phyloP scores from a whole-genome alignment of 2,329 filamentous ascomycete genomes.

The Arthrobotrys musiformis region DNA sequence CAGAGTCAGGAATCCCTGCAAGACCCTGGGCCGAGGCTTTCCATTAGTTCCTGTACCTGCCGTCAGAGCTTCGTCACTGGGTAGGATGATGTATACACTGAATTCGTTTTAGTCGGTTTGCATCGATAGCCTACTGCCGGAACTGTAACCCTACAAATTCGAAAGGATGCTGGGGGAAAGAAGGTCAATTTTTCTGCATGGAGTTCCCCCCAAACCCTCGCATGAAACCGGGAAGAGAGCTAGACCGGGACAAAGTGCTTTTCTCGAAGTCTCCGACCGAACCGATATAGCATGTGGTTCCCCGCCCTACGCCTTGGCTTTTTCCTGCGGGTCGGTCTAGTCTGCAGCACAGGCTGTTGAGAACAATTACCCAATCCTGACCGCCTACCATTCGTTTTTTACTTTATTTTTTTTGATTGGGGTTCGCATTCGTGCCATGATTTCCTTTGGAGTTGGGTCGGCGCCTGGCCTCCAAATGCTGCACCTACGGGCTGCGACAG shows the following conservation, averaged over 20 bases:
- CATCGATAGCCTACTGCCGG: conserved; percentile 17
- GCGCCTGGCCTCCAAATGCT: conserved; percentile 17
- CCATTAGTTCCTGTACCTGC: conserved; percentile 37
- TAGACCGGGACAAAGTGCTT: conserved; percentile 25
- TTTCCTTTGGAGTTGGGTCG: conserved; percentile 14
- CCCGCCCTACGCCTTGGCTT: conserved; percentile 52
- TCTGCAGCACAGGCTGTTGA: too few species aligned
- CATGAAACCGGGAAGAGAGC: conserved; percentile 41
- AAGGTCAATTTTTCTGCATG: too few species aligned
- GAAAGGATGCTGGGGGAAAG: conserved; percentile 10
- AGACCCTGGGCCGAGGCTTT: conserved; percentile 29
- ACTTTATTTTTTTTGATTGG: conserved; percentile 12
- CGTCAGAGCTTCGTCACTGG: conserved; percentile 39
- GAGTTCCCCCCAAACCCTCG: conserved; percentile 55
- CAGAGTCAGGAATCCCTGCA: conserved; percentile 22
- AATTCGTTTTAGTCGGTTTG: neutral
- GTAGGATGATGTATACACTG: conserved; percentile 36
- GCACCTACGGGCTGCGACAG: conserved; percentile 30
- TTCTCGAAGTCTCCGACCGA: conserved; percentile 55
- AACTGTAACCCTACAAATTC: conserved; percentile 19
- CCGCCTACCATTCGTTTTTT: too few species aligned
- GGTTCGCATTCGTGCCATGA: conserved; percentile 33
- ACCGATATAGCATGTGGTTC: conserved; percentile 56
- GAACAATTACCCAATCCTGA: neutral
- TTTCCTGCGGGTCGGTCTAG: too few species aligned